Base-by-base conservation (phyloP, 768 basidiomycete species). In the Boletus tylopilopsis region DNA sequence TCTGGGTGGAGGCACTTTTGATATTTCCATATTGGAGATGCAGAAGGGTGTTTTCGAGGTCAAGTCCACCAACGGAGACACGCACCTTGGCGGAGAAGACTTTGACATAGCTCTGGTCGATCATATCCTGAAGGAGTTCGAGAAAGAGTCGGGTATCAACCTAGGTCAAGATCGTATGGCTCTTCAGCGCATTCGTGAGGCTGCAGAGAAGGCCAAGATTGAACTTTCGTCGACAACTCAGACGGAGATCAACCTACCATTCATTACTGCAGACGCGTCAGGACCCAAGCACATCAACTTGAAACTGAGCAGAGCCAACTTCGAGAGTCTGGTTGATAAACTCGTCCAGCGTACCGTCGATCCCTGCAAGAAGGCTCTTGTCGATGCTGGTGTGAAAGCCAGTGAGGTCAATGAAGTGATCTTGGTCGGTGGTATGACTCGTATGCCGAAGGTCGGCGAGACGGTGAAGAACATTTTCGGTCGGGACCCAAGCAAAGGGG, bases 31-130 rank as follows among this genome's bases (percentile, higher is more conserved):
- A 59, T 78, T 99, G 48, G 94, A 97, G 74, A 98, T 98, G 93
- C 93, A 97, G 71, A 94, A 96, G 72, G 96, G 95, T 61, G 94
- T 99, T 10, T 99, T 98, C 70, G 96, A 98, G 71, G 96, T 99
- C 67, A 99, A 98, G 77, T 97, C 96, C 1, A 99, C 96, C 47
- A 97, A 97, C 66, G 96, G 96, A 67, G 95, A 99, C 71, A 98
- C 96, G 15, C 96, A 99, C 68, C 82, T 99, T 50, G 96, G 92
- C 58, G 86, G 86, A 66, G 96, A 99, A 73, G 96, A 98, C 71
- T 98, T 98, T 65, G 96, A 98, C 64, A 85, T 95, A 49, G 72
- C 83, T 33, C 81, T 98, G 36, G 86, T 98, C 55, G 82, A 94
- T 56, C 73, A 89, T 72, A 78, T 99, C 64, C 70, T 97, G 39